Evolutionary conservation across 352 stramenopile species (phyloP).

Genomic region (Phytophthora rubi): DNA sequence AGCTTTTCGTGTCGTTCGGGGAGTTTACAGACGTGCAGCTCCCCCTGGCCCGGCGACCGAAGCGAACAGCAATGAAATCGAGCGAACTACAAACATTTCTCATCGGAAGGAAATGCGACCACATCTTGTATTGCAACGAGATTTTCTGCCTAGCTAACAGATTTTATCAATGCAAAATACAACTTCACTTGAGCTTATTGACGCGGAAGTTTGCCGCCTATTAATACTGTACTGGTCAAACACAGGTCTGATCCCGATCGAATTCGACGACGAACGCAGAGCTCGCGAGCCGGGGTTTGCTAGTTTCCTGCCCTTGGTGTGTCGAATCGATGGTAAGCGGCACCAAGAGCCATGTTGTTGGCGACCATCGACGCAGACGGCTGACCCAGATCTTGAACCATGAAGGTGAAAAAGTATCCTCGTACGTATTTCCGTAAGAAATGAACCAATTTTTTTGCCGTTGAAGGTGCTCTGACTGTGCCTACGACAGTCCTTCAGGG

Average conservation of each 20-base stretch:
- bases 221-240: not conserved
- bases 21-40: conserved; percentile 24
- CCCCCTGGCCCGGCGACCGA: conserved; percentile 28
- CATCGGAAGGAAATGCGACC: conserved; percentile 36
- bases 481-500: conserved; percentile 7
- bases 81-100: conserved; percentile 28
- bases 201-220: not conserved
- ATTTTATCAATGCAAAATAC: conserved; percentile 18
- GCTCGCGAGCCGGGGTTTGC: not conserved
- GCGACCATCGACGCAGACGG: conserved; percentile 25
- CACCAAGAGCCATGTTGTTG: not conserved
- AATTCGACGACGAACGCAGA: not conserved
- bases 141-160: conserved; percentile 26
- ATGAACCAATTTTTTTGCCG: not conserved
- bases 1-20: conserved; percentile 29
- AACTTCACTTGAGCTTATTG: too few relatives aligned
- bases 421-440: conserved; percentile 20
- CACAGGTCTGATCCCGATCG: not conserved
- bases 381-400: conserved; percentile 35
- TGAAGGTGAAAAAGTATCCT: conserved; percentile 29
- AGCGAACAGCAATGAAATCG: conserved; percentile 14
- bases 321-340: not conserved
- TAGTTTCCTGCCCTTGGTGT: too few relatives aligned
- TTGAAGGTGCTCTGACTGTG: not conserved
- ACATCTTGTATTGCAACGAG: conserved; percentile 3